A percentile compares a stretch with the other conserved stretches of the same genome.
Evolutionary conservation across 1,284 basidiomycete species (phyloP).

Genomic region (Ceratobasidium sp.): DNA sequence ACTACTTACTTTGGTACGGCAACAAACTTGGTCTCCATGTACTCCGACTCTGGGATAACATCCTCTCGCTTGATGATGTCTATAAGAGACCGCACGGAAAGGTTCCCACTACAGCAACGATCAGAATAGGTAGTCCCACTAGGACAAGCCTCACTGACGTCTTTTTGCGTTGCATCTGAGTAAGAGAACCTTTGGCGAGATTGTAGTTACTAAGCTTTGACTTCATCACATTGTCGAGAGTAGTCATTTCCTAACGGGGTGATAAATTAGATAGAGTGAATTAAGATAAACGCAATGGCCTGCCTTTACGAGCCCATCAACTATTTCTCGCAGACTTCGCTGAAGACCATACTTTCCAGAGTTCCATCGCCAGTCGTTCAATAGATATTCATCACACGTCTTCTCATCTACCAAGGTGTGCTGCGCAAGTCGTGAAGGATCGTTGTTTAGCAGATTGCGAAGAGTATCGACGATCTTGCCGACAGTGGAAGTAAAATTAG

Average conservation of each 20-base stretch:
- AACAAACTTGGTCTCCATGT: conserved; percentile 90
- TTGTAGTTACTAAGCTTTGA: conserved; percentile 92
- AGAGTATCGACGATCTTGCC: conserved; percentile 96
- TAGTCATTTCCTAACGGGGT: conserved; percentile 78
- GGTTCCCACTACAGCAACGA: conserved; percentile 76
- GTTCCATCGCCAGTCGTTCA: conserved; percentile 86
- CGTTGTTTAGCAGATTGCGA: conserved; percentile 89
- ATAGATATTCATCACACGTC: conserved; percentile 80
- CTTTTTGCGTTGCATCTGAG: conserved; percentile 95
- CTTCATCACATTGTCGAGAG: conserved; percentile 90
- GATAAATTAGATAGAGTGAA: neutral
- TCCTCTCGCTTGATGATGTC: conserved; percentile 88
- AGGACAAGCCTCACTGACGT: conserved; percentile 63
- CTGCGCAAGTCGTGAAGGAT: conserved; percentile 80
- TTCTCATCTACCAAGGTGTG: conserved; percentile 87
- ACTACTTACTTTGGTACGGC: conserved; percentile 87
- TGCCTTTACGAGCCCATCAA: conserved; percentile 84
- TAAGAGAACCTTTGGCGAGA: conserved; percentile 89
- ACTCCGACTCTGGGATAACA: conserved; percentile 88
- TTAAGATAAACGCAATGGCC: conserved; percentile 41
- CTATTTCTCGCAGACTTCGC: conserved; percentile 78
- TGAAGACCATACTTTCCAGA: conserved; percentile 85
- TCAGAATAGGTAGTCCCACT: neutral
- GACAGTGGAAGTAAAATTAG: conserved; percentile 85
- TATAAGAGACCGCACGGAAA: conserved; percentile 85